These are phyloP conservation scores for Paulownia fortunei DNA, from an alignment of 257 asterid species.

Conservation along the genomic window DNA sequence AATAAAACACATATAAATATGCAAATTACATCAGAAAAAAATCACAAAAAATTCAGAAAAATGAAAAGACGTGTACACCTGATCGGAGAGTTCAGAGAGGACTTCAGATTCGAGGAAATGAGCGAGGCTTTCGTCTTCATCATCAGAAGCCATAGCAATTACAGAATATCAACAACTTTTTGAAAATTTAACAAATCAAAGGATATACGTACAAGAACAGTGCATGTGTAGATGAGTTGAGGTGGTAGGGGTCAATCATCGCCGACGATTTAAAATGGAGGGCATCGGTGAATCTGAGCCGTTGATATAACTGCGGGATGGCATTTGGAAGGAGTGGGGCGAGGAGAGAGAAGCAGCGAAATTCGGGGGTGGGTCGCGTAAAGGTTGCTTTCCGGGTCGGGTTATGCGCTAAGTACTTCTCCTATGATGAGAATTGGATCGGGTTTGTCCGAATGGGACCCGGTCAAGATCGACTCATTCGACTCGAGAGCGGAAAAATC, in stretches of 20 bases:
- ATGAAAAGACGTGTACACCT: slow-evolving; percentile 39
- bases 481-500: background rate
- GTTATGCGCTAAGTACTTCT: background rate
- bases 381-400: slow-evolving; percentile 36
- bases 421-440: background rate
- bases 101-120: slow-evolving; percentile 86
- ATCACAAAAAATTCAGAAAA: background rate
- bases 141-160: slow-evolving; percentile 75
- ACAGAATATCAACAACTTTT: background rate
- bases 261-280: slow-evolving; percentile 48
- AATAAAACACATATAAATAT: background rate
- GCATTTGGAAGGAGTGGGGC: slow-evolving; percentile 12
- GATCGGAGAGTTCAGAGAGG: slow-evolving; percentile 68
- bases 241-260: slow-evolving; percentile 9
- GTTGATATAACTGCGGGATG: slow-evolving; percentile 39
- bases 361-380: slow-evolving; percentile 27
- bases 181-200: background rate
- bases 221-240: background rate
- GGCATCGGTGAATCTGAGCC: slow-evolving; percentile 59
- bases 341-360: slow-evolving; percentile 24
- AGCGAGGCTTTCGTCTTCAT: slow-evolving; percentile 81
- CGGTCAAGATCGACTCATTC: background rate
- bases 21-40: background rate
- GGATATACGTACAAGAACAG: background rate
- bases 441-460: background rate